Percentiles rank a stretch among this genome's conserved stretches.
Conservation (phyloP, 164 flowering plant genomes). For the Umbilicus rupestris region DNA sequence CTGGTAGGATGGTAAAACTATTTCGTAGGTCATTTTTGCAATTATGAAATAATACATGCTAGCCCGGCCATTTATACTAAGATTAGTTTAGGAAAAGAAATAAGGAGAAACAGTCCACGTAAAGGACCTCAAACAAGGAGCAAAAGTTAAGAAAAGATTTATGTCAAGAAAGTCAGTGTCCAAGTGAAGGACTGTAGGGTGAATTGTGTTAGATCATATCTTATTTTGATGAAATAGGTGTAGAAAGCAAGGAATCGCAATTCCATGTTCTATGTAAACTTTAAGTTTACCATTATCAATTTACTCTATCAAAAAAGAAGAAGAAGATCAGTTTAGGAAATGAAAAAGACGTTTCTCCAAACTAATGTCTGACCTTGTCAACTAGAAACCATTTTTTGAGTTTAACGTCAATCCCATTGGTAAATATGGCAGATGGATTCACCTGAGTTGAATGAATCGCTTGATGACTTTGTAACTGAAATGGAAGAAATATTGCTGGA, state of each 20-base stretch:
- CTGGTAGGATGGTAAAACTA: neutral
- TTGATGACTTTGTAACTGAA: conserved; percentile 79
- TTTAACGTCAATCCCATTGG: neutral
- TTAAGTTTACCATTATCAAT: neutral
- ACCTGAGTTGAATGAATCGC: conserved; percentile 34
- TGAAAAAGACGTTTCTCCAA: neutral
- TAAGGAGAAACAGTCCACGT: too few species aligned
- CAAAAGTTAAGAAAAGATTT: too few species aligned
- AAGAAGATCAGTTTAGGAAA: too few species aligned
- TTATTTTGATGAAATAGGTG: too few species aligned
- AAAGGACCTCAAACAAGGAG: too few species aligned
- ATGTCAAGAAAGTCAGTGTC: too few species aligned
- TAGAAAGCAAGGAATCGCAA: too few species aligned
- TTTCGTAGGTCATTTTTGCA: neutral
- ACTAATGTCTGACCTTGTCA: neutral
- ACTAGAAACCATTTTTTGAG: neutral
- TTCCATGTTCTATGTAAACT: too few species aligned
- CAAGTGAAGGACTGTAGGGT: too few species aligned
- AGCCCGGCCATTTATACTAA: neutral
- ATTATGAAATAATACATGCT: neutral
- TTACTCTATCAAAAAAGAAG: too few species aligned
- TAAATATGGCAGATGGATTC: conserved; percentile 37
- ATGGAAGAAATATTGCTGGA: conserved; percentile 94
- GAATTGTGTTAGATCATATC: too few species aligned
- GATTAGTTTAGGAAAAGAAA: too few species aligned